phyloP scores from a whole-genome alignment of 1,284 basidiomycete species.

The Lentinula novae-zelandiae region DNA sequence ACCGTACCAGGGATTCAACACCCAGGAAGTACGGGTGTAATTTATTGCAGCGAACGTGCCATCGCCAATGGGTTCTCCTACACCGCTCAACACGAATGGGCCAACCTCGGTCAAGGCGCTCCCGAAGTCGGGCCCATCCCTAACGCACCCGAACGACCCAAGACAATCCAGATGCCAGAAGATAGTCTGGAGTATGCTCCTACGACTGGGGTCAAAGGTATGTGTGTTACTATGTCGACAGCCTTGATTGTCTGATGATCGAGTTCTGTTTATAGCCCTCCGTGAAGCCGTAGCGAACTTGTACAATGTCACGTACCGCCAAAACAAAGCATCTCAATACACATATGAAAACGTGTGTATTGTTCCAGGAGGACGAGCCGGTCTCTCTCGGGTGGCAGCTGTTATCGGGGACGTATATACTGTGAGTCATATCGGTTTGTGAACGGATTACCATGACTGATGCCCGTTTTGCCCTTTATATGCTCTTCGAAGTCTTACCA shows the following conservation, averaged over 20 bases:
- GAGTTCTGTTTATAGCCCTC: constrained; percentile 30
- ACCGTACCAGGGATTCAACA: constrained; percentile 81
- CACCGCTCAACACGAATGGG: constrained; percentile 75
- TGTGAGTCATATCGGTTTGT: constrained; percentile 33
- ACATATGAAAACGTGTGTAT: constrained; percentile 90
- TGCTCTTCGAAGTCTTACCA: constrained; percentile 59
- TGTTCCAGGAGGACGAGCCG: constrained; percentile 87
- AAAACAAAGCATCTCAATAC: constrained; percentile 79
- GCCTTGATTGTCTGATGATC: constrained; percentile 8
- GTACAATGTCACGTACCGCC: constrained; percentile 86
- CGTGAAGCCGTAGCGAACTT: constrained; percentile 79
- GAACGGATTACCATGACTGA: background rate
- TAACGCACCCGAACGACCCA: constrained; percentile 64
- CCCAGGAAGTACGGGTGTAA: constrained; percentile 43
- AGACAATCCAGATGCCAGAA: constrained; percentile 56
- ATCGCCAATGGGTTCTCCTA: constrained; percentile 89
- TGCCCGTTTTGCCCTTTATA: background rate
- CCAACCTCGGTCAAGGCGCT: constrained; percentile 81
- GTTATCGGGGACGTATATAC: constrained; percentile 85
- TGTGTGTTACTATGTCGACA: constrained; percentile 26
- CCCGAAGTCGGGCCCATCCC: constrained; percentile 87
- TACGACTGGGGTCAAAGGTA: constrained; percentile 86
- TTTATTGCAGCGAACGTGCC: constrained; percentile 86
- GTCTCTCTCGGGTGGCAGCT: constrained; percentile 86
- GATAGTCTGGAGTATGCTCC: constrained; percentile 92